Base-by-base conservation (phyloP, 805 yeast species). In the Maudiozyma pseudohumilis region DNA sequence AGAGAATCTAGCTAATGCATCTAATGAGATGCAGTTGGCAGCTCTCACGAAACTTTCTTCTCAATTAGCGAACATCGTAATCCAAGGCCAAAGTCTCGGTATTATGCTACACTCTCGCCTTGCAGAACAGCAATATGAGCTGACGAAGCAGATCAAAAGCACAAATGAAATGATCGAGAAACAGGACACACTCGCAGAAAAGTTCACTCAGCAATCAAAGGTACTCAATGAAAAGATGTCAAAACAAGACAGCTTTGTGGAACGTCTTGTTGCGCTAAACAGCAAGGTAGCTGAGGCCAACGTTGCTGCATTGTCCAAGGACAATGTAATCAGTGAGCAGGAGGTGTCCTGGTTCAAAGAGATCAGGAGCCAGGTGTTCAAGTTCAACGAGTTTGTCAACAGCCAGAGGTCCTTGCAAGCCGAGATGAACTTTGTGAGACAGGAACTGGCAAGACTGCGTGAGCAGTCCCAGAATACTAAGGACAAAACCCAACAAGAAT, bases 291-390 rank as follows among this genome's bases (percentile, higher is more conserved):
- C 42, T 10, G 44, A 52, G 20, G 44, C 53, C 25, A 48, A 44
- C 23, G 35, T 32, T 22, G 41, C 43, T 7, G 31, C 40, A 3
- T 39, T 42, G 25, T 36, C 47, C 6, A 41, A 36, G 29, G 55
- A 60, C 6, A 36, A 53, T 12, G 60, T 66, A 0, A 46, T 72
- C 23, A 60, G 66, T 35, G 53, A 52, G 3, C 51, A 61, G 9
- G 79, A 74, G 47, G 53, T 56, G 36, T 52, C 45, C 19, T 74
- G 77, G 75, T 61, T 68, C 39, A 57, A 52, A 23, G 75, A 70
- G 45, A 53, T 73, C 7, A 59, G 55, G 31, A 47, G 43, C 10
- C 58, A 57, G 19, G 59, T 59, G 0, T 23, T 49, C 3, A 41
- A 45, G 10, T 61, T 64, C 48, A 64, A 64, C 44, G 44, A 45